These are phyloP conservation scores for Vanrija sp. DNA, from an alignment of 1,284 basidiomycete species.

Conservation along the genomic window DNA sequence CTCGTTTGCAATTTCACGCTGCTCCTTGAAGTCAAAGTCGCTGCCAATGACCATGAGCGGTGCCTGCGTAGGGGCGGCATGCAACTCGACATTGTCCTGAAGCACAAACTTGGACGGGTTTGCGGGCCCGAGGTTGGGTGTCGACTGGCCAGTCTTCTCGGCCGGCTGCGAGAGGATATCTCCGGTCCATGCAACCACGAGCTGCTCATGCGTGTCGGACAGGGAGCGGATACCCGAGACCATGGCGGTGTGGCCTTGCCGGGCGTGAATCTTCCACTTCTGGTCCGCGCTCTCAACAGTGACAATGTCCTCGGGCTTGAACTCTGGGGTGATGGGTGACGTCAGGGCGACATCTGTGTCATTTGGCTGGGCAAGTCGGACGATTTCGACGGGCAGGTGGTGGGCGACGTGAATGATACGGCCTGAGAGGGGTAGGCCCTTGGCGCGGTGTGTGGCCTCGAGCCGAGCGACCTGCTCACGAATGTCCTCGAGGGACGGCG, in stretches of 20 bases:
- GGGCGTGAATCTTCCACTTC: slow-evolving; percentile 71
- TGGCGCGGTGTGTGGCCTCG: slow-evolving; percentile 64
- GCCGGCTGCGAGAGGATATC: slow-evolving; percentile 58
- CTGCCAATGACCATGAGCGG: slow-evolving; percentile 53
- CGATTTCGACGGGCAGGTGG: slow-evolving; percentile 49
- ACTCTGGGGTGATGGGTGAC: slow-evolving; percentile 46
- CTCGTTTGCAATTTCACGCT: slow-evolving; percentile 60
- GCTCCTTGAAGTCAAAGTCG: slow-evolving; percentile 60
- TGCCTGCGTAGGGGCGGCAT: slow-evolving; percentile 26
- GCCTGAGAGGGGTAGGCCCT: slow-evolving; percentile 69
- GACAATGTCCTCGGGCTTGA: slow-evolving; percentile 44
- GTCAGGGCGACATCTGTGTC: slow-evolving; percentile 23
- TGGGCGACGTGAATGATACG: slow-evolving; percentile 77
- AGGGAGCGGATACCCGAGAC: slow-evolving; percentile 87
- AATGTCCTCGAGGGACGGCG: slow-evolving; percentile 45
- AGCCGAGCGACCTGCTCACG: slow-evolving; percentile 54
- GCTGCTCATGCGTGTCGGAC: slow-evolving; percentile 75
- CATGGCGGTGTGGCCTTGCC: slow-evolving; percentile 93
- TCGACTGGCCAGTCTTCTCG: slow-evolving; percentile 3
- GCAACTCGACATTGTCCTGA: slow-evolving; percentile 16
- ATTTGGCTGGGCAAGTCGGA: slow-evolving; percentile 25
- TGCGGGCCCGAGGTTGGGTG: not conserved
- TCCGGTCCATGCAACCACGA: slow-evolving; percentile 91
- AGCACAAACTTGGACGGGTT: slow-evolving; percentile 6
- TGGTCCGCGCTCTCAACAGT: slow-evolving; percentile 34